phyloP scores from a whole-genome alignment of 805 yeast species.

The Candida andamanensis region DNA sequence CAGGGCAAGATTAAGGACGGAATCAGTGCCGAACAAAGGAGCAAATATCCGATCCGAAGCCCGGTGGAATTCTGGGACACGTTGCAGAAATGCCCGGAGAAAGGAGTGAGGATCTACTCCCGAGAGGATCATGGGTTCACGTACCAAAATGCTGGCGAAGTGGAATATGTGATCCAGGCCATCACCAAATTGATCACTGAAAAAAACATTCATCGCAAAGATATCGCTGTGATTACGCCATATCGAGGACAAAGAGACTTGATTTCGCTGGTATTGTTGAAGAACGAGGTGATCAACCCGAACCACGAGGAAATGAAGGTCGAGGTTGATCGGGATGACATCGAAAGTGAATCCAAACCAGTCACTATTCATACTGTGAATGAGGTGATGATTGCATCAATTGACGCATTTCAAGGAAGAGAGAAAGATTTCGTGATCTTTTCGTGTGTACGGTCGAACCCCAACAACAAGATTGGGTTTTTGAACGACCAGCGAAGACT shows the following conservation, averaged over 20 bases:
- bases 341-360: conserved; percentile 40
- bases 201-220: conserved; percentile 43
- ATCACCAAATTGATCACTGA: conserved; percentile 49
- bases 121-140: conserved; percentile 53
- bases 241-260: conserved; percentile 70
- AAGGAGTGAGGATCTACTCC: conserved; percentile 42
- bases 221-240: conserved; percentile 70
- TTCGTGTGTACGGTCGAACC: conserved; percentile 63
- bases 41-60: conserved; percentile 37
- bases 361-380: conserved; percentile 46
- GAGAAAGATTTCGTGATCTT: conserved; percentile 49
- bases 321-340: conserved; percentile 60
- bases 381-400: conserved; percentile 49
- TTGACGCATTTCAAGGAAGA: conserved; percentile 59
- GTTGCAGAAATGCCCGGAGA: conserved; percentile 42
- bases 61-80: conserved; percentile 64
- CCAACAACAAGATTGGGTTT: conserved; percentile 71
- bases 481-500: conserved; percentile 79
- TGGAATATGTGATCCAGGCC: conserved; percentile 40
- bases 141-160: conserved; percentile 53
- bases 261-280: conserved; percentile 45
- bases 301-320: conserved; percentile 39
- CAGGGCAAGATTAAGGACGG: conserved; percentile 51
- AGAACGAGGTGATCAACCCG: conserved; percentile 56
- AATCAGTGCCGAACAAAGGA: conserved; percentile 48